These are phyloP conservation scores for Hydnomerulius pinastri DNA, from an alignment of 768 basidiomycete genomes.

Conservation along the genomic window DNA sequence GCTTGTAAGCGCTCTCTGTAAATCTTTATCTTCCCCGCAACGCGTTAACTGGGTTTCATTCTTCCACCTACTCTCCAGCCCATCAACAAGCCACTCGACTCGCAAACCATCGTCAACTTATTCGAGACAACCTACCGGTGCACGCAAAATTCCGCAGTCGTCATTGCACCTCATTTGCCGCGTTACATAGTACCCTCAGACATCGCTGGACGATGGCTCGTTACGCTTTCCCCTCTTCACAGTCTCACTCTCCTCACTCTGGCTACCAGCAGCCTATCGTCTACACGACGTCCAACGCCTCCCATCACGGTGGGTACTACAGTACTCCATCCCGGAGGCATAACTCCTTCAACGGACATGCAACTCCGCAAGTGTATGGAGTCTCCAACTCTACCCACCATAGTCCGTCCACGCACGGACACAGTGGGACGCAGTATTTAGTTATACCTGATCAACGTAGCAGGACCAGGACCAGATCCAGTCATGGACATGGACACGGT, in stretches of 20 bases:
- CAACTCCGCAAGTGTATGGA: not conserved
- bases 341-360: conserved; percentile 8
- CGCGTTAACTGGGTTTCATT: too few species aligned
- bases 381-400: not conserved
- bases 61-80: too few species aligned
- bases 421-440: conserved; percentile 7
- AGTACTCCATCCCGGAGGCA: conserved; percentile 8
- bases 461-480: conserved; percentile 15
- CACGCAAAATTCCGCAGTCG: not conserved
- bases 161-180: not conserved
- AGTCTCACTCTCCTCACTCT: conserved; percentile 1
- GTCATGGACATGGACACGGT: not conserved
- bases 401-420: not conserved
- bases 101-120: not conserved
- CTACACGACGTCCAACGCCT: conserved; percentile 5
- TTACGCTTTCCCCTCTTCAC: conserved; percentile 25
- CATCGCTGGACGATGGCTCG: conserved; percentile 14
- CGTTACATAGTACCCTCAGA: not conserved
- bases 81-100: too few species aligned
- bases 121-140: not conserved
- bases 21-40: too few species aligned
- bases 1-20: not conserved
- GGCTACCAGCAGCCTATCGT: conserved; percentile 1
- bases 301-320: not conserved
- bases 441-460: conserved; percentile 13